Percentiles rank a stretch among this genome's conserved stretches.
These are phyloP conservation scores for Coprinopsis sp. DNA, from an alignment of 768 basidiomycete species.

Conservation along the genomic window DNA sequence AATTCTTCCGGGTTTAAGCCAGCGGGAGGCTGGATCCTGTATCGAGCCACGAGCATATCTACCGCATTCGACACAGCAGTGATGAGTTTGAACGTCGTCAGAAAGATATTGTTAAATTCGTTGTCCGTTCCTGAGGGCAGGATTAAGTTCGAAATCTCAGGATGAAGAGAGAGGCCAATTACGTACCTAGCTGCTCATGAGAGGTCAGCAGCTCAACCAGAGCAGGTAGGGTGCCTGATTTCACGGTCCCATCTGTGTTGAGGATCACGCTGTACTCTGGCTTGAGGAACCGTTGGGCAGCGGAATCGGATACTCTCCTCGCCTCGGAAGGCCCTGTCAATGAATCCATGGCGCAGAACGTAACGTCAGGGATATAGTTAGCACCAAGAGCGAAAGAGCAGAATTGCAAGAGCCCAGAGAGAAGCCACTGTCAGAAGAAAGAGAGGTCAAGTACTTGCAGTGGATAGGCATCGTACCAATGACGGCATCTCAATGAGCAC, in stretches of 20 bases:
- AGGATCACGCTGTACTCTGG: too few relatives aligned
- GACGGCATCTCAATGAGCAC: too few relatives aligned
- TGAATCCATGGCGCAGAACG: too few relatives aligned
- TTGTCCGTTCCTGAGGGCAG: constrained; percentile 50
- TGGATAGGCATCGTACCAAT: too few relatives aligned
- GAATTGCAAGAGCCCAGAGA: too few relatives aligned
- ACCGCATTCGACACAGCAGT: constrained; percentile 77
- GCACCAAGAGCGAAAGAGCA: too few relatives aligned
- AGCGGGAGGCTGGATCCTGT: constrained; percentile 67
- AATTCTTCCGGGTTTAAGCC: constrained; percentile 55
- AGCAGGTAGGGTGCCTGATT: constrained; percentile 80
- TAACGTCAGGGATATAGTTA: too few relatives aligned
- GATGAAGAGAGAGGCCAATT: not conserved
- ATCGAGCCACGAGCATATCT: constrained; percentile 78
- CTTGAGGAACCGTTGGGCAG: too few relatives aligned
- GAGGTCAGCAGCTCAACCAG: constrained; percentile 86
- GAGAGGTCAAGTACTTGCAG: too few relatives aligned
- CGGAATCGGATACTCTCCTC: too few relatives aligned
- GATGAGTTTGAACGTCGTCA: constrained; percentile 95
- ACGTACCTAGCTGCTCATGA: constrained; percentile 81
- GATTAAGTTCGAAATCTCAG: not conserved
- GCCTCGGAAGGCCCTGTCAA: too few relatives aligned
- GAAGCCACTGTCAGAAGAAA: too few relatives aligned
- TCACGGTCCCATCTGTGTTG: constrained; percentile 75
- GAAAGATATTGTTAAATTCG: constrained; percentile 78